A percentile compares a stretch with the other conserved stretches of the same genome.
phyloP scores from a whole-genome alignment of 2,329 filamentous ascomycete genomes.

The Colletotrichum musicola region DNA sequence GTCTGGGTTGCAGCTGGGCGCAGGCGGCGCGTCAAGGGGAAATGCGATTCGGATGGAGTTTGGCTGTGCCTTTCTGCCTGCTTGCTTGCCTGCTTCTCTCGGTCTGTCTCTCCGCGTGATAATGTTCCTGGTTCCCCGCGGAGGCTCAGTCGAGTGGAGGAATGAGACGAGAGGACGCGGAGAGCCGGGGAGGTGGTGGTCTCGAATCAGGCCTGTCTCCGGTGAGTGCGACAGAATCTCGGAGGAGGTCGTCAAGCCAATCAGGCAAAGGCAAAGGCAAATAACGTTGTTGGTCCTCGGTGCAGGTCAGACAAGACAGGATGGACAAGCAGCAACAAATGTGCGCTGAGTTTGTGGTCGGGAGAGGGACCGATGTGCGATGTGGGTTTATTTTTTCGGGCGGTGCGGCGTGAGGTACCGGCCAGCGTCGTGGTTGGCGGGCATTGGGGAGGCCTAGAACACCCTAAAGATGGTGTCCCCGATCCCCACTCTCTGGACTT shows the following conservation, averaged over 20 bases:
- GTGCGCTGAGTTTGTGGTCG: slow-evolving; percentile 21
- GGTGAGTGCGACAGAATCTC: slow-evolving; percentile 1
- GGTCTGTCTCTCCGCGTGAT: slow-evolving; percentile 6
- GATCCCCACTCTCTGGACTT: slow-evolving; percentile 38
- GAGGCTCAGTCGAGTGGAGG: slow-evolving; percentile 3
- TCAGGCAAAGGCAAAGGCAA: slow-evolving; percentile 3
- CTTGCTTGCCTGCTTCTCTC: no score
- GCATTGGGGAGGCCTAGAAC: slow-evolving; percentile 34
- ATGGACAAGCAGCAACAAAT: slow-evolving; percentile 14
- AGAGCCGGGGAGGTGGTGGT: slow-evolving; percentile 10
- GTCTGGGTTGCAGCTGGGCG: slow-evolving; percentile 22
- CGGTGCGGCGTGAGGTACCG: no score
- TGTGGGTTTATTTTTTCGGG: slow-evolving; percentile 30
- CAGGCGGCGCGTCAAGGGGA: slow-evolving; percentile 8
- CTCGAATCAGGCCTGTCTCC: slow-evolving; percentile 23
- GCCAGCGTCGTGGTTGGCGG: background rate
- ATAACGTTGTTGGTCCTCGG: background rate
- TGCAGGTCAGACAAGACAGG: background rate
- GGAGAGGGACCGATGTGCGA: slow-evolving; percentile 13
- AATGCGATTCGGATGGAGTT: background rate
- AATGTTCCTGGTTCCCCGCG: slow-evolving; percentile 15
- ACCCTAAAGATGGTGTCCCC: slow-evolving; percentile 37
- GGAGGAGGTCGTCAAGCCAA: slow-evolving; percentile 1
- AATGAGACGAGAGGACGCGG: slow-evolving; percentile 7
- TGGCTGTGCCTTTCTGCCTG: no score